Conservation (phyloP, 2,329 filamentous ascomycete species). For the Daldinia eschscholtzii region DNA sequence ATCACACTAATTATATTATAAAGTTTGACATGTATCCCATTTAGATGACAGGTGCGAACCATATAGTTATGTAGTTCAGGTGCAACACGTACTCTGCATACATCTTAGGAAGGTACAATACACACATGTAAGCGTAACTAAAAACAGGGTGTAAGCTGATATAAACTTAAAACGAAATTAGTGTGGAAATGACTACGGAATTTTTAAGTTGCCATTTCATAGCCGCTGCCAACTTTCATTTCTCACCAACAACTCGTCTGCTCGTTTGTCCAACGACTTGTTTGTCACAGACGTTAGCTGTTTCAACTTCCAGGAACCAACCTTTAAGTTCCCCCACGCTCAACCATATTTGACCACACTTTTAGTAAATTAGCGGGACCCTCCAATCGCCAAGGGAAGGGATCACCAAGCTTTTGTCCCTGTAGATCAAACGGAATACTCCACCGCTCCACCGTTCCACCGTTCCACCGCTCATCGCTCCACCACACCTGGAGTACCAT, state of each 20-base stretch:
- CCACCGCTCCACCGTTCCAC: constrained; percentile 18
- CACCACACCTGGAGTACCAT: constrained; percentile 1
- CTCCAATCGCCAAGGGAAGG: constrained; percentile 6
- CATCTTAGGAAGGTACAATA: neutral
- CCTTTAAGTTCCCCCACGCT: constrained; percentile 27
- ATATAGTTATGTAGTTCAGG: neutral
- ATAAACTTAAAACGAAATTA: neutral
- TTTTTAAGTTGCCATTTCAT: constrained; percentile 1
- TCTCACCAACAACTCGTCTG: constrained; percentile 11
- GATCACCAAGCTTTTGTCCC: constrained; percentile 35
- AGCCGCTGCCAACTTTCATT: constrained; percentile 12
- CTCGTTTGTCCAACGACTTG: neutral
- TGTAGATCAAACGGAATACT: constrained; percentile 35
- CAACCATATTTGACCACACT: constrained; percentile 13
- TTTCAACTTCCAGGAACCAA: constrained; percentile 35
- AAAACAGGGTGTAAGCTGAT: neutral
- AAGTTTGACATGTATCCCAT: neutral
- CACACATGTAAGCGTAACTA: neutral
- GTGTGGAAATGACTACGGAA: neutral
- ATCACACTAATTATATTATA: neutral
- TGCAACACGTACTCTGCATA: neutral
- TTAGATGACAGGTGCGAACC: constrained; percentile 3
- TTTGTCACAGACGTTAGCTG: constrained; percentile 29
- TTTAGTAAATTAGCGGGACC: constrained; percentile 14
- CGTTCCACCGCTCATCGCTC: neutral